Percentiles rank a stretch among this genome's conserved stretches.
These are phyloP conservation scores for Inonotus obliquus DNA, from an alignment of 1,284 basidiomycete species.

Conservation along the genomic window DNA sequence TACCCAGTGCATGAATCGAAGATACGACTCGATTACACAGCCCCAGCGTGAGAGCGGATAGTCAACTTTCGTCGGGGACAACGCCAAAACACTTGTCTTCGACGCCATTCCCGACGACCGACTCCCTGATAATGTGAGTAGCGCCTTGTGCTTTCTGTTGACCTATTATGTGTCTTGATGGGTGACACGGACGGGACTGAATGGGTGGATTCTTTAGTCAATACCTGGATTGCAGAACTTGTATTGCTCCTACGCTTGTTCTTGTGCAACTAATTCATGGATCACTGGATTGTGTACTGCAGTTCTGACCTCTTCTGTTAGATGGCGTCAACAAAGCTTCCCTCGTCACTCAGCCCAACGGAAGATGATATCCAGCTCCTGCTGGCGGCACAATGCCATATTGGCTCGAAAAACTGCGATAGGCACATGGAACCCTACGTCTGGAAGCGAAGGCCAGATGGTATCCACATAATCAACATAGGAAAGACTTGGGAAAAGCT, in stretches of 20 bases:
- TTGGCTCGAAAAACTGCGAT: constrained; percentile 98
- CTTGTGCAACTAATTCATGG: too few relatives aligned
- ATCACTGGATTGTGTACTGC: background rate
- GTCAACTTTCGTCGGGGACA: background rate
- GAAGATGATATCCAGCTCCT: constrained; percentile 97
- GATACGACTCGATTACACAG: background rate
- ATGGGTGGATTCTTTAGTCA: background rate
- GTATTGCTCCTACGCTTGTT: too few relatives aligned
- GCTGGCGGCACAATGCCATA: constrained; percentile 93
- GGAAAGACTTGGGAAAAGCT: constrained; percentile 99
- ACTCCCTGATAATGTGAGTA: constrained; percentile 7
- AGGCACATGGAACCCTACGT: constrained; percentile 99
- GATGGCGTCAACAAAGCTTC: constrained; percentile 78
- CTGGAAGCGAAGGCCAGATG: constrained; percentile 94
- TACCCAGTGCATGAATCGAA: background rate
- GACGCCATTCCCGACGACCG: background rate
- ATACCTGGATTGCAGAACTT: background rate
- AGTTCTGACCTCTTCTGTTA: background rate
- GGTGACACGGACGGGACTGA: background rate
- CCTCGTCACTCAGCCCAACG: constrained; percentile 87
- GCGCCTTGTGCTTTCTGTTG: background rate
- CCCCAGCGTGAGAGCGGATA: background rate
- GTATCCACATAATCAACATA: constrained; percentile 96
- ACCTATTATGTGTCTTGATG: background rate
- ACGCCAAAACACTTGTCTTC: constrained; percentile 1